Conservation (phyloP, 2,329 filamentous ascomycete genomes). For the Colletotrichum sidae region DNA sequence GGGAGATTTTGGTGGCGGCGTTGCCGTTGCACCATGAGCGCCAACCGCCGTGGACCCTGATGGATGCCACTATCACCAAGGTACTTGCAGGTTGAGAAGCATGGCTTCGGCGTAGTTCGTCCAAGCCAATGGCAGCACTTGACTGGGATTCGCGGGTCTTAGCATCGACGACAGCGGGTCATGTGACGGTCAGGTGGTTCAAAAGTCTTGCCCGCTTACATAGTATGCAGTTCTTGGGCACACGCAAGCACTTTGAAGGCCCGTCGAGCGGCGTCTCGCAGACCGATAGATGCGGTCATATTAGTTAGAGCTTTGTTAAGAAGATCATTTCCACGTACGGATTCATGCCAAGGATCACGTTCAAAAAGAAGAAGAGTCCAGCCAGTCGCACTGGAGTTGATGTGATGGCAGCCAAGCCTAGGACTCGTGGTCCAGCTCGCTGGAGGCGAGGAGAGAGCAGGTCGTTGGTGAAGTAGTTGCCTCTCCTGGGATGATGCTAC, state of each 20-base stretch:
- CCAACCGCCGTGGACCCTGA: background rate
- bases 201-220: no score
- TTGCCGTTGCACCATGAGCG: background rate
- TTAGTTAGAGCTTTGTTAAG: background rate
- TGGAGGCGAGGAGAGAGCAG: background rate
- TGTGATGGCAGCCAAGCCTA: background rate
- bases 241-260: constrained; percentile 2
- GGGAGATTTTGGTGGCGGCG: background rate
- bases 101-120: constrained; percentile 10
- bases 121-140: constrained; percentile 11
- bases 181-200: background rate
- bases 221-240: no score
- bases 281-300: background rate
- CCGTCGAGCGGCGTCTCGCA: background rate
- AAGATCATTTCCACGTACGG: constrained; percentile 1
- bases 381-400: background rate
- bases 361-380: background rate
- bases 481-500: constrained; percentile 33
- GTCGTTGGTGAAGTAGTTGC: constrained; percentile 17
- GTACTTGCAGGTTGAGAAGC: constrained; percentile 18
- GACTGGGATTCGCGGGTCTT: background rate
- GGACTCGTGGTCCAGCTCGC: background rate
- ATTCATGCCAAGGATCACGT: constrained; percentile 7
- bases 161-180: background rate
- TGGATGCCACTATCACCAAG: background rate